Conservation (phyloP, 2,329 filamentous ascomycete species). For the Phaeophleospora eucalypticola region DNA sequence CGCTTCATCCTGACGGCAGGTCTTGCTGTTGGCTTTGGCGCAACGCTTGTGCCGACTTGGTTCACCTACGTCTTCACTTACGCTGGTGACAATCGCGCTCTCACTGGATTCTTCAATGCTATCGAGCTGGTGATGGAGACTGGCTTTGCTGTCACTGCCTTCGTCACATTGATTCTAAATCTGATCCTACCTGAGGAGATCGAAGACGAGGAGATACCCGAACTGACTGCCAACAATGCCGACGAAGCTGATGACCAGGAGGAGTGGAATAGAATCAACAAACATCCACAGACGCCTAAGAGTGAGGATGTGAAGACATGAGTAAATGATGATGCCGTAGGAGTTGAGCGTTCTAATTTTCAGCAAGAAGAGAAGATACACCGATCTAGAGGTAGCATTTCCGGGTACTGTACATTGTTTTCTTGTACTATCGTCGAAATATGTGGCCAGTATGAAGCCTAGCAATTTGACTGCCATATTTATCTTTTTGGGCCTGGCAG, state of each 20-base stretch:
- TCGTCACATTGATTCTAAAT: slow-evolving; percentile 70
- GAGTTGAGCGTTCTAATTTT: background rate
- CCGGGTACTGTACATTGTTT: background rate
- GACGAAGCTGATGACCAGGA: slow-evolving; percentile 38
- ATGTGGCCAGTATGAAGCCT: too few relatives aligned
- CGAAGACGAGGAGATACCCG: slow-evolving; percentile 56
- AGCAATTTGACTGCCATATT: too few relatives aligned
- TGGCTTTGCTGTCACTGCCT: slow-evolving; percentile 69
- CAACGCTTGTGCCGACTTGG: slow-evolving; percentile 43
- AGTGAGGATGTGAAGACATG: slow-evolving; percentile 1
- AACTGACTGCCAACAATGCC: slow-evolving; percentile 40
- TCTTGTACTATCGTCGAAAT: too few relatives aligned
- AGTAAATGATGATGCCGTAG: too few relatives aligned
- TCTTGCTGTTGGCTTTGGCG: slow-evolving; percentile 64
- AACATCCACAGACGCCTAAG: background rate
- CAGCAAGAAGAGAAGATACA: background rate
- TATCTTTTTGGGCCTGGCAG: too few relatives aligned
- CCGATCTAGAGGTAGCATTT: background rate
- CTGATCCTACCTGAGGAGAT: slow-evolving; percentile 68
- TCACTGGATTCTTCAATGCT: slow-evolving; percentile 71
- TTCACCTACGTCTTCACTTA: slow-evolving; percentile 65
- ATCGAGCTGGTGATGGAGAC: slow-evolving; percentile 49
- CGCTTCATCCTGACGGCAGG: slow-evolving; percentile 77
- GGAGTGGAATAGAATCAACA: slow-evolving; percentile 38
- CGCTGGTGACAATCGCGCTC: slow-evolving; percentile 59